phyloP scores from a whole-genome alignment of 2,329 filamentous ascomycete species.

The Whalleya microplaca region DNA sequence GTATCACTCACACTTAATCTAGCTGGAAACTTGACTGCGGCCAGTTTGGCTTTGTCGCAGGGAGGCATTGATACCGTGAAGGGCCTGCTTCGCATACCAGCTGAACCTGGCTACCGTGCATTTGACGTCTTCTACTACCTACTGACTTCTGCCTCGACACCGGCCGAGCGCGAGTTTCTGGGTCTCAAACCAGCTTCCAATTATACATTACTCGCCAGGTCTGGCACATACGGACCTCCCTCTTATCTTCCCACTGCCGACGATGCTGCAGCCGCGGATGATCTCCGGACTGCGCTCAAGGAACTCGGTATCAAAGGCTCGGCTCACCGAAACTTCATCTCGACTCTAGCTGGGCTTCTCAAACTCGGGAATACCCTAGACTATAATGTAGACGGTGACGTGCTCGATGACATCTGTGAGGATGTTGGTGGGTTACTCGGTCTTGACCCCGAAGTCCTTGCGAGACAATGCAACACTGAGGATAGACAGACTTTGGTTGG shows the following conservation, averaged over 20 bases:
- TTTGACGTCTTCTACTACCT: constrained; percentile 99
- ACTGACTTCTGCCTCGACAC: constrained; percentile 85
- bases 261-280: constrained; percentile 89
- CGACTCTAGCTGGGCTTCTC: constrained; percentile 80
- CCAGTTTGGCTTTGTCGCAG: constrained; percentile 78
- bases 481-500: constrained; percentile 83
- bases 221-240: constrained; percentile 83
- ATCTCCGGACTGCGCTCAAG: constrained; percentile 85
- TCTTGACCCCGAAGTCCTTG: constrained; percentile 81
- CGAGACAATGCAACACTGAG: constrained; percentile 78
- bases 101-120: constrained; percentile 80
- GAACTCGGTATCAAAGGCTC: constrained; percentile 92
- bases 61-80: constrained; percentile 84
- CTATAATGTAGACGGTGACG: constrained; percentile 81
- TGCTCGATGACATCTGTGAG: constrained; percentile 83
- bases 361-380: constrained; percentile 92
- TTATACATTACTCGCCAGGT: constrained; percentile 80
- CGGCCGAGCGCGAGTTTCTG: constrained; percentile 86
- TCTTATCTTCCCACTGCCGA: constrained; percentile 90
- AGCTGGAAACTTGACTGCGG: constrained; percentile 75
- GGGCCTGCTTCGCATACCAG: constrained; percentile 79
- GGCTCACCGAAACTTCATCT: constrained; percentile 80
- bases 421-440: constrained; percentile 87
- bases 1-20: constrained; percentile 83
- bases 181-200: constrained; percentile 75